Evolutionary conservation across 225 moss, liverwort and hornwort genomes (phyloP).

Genomic region (Marchantia polymorpha): DNA sequence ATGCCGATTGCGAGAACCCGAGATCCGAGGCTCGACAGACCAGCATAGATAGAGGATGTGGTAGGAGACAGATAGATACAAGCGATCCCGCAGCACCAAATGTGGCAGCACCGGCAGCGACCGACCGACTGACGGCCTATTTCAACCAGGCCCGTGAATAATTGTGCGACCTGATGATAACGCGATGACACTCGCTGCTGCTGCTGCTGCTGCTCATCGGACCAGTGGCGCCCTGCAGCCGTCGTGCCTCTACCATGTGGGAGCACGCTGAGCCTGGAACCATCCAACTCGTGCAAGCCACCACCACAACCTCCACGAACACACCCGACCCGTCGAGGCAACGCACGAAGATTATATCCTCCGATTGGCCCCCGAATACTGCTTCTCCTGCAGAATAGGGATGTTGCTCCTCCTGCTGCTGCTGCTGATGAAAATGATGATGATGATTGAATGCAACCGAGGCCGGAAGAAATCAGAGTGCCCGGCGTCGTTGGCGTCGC

Average conservation of each 20-base stretch:
- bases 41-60: too few species aligned
- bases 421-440: neutral
- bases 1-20: too few species aligned
- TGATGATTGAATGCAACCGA: neutral
- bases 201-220: too few species aligned
- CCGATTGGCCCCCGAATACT: too few species aligned
- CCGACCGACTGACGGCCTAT: constrained; percentile 13
- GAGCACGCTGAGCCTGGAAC: neutral
- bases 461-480: neutral
- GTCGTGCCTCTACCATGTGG: neutral
- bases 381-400: neutral
- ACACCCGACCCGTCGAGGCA: neutral
- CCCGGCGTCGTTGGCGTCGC: neutral
- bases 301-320: too few species aligned
- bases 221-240: neutral
- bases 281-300: neutral
- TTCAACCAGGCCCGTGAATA: neutral
- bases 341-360: neutral
- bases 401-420: too few species aligned
- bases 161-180: neutral
- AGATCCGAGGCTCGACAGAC: too few species aligned
- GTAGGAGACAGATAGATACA: neutral
- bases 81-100: neutral
- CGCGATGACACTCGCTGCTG: neutral
- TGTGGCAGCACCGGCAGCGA: neutral